These are phyloP conservation scores for Mycena polygramma DNA, from an alignment of 768 basidiomycete species.

Conservation along the genomic window DNA sequence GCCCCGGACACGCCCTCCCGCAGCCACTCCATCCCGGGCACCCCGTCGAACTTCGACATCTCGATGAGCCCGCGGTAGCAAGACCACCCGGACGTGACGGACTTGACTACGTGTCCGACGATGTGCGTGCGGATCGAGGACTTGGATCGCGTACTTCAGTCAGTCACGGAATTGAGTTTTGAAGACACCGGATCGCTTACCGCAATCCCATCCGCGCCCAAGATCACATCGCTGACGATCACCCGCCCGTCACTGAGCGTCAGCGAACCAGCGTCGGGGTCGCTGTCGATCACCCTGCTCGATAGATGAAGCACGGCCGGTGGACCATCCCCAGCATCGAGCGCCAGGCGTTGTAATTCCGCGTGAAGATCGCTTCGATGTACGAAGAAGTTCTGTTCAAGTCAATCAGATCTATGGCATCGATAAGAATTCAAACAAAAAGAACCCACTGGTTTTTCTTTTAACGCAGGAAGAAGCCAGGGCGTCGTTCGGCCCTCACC, in stretches of 20 bases:
- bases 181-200: background rate
- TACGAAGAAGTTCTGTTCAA: background rate
- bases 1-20: background rate
- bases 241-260: conserved; percentile 6
- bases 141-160: background rate
- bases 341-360: conserved; percentile 16
- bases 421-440: background rate
- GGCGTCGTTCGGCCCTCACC: background rate
- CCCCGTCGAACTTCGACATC: background rate
- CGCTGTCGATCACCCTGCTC: conserved; percentile 9
- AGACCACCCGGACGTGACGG: background rate
- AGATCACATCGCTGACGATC: conserved; percentile 8
- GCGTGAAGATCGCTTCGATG: conserved; percentile 14
- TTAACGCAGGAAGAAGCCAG: background rate
- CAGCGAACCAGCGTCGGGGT: background rate
- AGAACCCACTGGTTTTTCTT: background rate
- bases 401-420: background rate
- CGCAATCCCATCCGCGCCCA: conserved; percentile 20
- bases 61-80: conserved; percentile 5
- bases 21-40: conserved; percentile 12
- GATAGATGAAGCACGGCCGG: conserved; percentile 5
- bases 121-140: conserved; percentile 15
- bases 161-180: background rate
- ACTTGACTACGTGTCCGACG: background rate
- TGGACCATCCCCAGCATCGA: conserved; percentile 15